A percentile compares a stretch with the other conserved stretches of the same genome.
Evolutionary conservation across 805 yeast species (phyloP).

Genomic region (Candida arabinofermentans): DNA sequence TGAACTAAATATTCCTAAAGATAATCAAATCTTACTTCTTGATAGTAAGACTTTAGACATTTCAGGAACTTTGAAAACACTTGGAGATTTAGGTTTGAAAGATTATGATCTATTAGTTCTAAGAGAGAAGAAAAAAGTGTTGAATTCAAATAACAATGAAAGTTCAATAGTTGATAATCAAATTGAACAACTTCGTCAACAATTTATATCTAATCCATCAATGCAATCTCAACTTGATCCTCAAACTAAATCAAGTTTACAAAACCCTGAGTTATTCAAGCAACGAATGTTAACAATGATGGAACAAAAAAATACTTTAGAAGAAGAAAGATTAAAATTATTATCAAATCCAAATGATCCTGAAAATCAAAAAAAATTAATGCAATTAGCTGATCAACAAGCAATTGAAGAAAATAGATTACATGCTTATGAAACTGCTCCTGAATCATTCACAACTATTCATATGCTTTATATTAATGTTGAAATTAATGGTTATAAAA

Average conservation of each 20-base stretch:
- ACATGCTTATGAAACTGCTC: slow-evolving; percentile 80
- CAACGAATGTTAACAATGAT: slow-evolving; percentile 33
- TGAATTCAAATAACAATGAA: slow-evolving; percentile 20
- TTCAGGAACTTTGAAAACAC: slow-evolving; percentile 28
- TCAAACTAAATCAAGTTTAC: slow-evolving; percentile 14
- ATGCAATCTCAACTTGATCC: slow-evolving; percentile 24
- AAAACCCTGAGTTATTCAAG: slow-evolving; percentile 24
- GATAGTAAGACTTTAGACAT: slow-evolving; percentile 39
- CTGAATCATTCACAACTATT: slow-evolving; percentile 83
- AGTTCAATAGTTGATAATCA: slow-evolving; percentile 26
- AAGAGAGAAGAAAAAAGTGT: slow-evolving; percentile 21
- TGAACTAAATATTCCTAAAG: slow-evolving; percentile 53
- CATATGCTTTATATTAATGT: slow-evolving; percentile 79
- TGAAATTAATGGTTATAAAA: slow-evolving; percentile 72
- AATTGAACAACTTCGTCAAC: slow-evolving; percentile 48
- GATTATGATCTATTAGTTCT: slow-evolving; percentile 58
- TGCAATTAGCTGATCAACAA: slow-evolving; percentile 64
- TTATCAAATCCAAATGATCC: slow-evolving; percentile 69
- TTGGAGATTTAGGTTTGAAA: slow-evolving; percentile 45
- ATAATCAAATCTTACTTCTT: slow-evolving; percentile 44
- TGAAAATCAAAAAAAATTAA: slow-evolving; percentile 58
- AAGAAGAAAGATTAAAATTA: slow-evolving; percentile 31
- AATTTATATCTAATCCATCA: slow-evolving; percentile 39
- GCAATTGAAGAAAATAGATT: slow-evolving; percentile 77
- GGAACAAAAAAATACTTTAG: slow-evolving; percentile 18